Percentiles rank a stretch among this genome's conserved stretches.
Conservation (phyloP, 345 rosid species). For the Reutealis trisperma region DNA sequence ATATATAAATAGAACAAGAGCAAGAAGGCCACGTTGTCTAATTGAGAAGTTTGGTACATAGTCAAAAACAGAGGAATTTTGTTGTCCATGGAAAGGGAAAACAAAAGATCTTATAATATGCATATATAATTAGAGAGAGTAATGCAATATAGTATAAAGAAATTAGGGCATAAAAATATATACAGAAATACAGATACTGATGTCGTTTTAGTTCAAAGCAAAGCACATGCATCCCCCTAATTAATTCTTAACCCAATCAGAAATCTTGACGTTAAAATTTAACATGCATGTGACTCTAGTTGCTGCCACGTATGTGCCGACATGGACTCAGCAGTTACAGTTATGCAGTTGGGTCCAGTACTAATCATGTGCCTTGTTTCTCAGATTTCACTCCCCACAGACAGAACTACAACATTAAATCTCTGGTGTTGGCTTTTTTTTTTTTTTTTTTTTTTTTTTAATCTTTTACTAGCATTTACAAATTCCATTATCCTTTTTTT, state of each 20-base stretch:
- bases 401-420: neutral
- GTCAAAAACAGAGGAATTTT: conserved; percentile 1
- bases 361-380: conserved; percentile 36
- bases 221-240: conserved; percentile 34
- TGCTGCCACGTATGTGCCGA: conserved; percentile 52
- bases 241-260: neutral
- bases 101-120: neutral
- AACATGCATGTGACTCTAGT: conserved; percentile 39
- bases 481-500: no score
- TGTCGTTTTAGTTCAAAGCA: conserved; percentile 34
- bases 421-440: no score
- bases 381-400: conserved; percentile 11
- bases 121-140: neutral
- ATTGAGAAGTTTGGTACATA: conserved; percentile 22
- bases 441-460: no score
- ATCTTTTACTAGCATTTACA: no score
- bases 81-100: conserved; percentile 22
- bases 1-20: neutral
- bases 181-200: conserved; percentile 13
- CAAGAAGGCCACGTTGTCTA: conserved; percentile 28
- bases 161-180: conserved; percentile 12
- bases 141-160: neutral
- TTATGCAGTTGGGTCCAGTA: conserved; percentile 33
- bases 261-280: neutral
- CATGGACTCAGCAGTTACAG: conserved; percentile 31